Base-by-base conservation (phyloP, 306 rosid genomes). In the Quercus agrifolia region DNA sequence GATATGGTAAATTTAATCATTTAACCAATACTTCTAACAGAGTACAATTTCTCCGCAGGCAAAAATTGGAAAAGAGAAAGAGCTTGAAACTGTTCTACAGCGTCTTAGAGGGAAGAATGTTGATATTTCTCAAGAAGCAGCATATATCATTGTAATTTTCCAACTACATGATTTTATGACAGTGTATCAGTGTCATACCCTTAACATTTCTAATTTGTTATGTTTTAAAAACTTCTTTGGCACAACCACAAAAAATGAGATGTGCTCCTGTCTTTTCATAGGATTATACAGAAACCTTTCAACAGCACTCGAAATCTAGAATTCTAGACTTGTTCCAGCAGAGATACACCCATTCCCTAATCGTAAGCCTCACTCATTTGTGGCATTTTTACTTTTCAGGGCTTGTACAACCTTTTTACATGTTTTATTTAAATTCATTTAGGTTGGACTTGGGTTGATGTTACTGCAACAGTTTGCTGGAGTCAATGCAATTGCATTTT, bases 381-480 rank as follows among this genome's bases (percentile, higher is more conserved):
- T 57, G 70, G 18, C n/a, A 72, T n/a, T 17, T 18, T 31, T 75
- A 20, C 12, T n/a, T 27, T 49, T 57, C 71, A 17, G 9, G 25
- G n/a, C 31, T 56, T 69, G 74, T 80, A 41, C 30, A 66, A 62
- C 62, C 49, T 61, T 51, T 81, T 38, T 46, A 20, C 3, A 51
- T 44, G 49, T 38, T 52, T 28, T n/a, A 25, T 19, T 19, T 67
- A 71, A 82, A 68, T 80, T 82, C 41, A 80, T 59, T 33, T 84
- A 95, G 97, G 92, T 90, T 31, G 97, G 95, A 83, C 88, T 91
- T 2, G 98, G 99, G 70, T 80, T 95, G 80, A 95, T 95, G 96
- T 83, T 86, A 57, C 83, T 92, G 30, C 98, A 92, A 83, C 98
- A 95, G 78, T 92, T 92, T 59, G 98, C 95, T 83, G 99, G 97